These are phyloP conservation scores for Lasiosphaeria ovina DNA, from an alignment of 495 filamentous ascomycete species.

Conservation along the genomic window DNA sequence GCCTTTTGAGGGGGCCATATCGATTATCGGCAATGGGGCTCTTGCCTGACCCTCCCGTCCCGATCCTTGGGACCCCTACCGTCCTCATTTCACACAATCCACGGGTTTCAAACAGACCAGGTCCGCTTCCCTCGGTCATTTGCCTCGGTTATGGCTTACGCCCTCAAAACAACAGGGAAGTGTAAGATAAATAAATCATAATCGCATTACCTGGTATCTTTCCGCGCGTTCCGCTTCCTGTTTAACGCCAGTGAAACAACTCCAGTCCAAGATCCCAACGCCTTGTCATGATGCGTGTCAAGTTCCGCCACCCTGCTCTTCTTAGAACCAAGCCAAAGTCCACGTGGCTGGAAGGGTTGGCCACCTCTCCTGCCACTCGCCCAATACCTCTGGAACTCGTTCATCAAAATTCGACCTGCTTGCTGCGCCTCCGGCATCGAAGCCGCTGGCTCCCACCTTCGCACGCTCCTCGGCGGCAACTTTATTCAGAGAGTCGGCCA, in stretches of 20 bases:
- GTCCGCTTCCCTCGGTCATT: neutral
- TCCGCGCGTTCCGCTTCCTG: neutral
- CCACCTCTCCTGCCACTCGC: conserved; percentile 95
- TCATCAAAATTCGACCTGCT: conserved; percentile 83
- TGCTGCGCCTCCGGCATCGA: conserved; percentile 65
- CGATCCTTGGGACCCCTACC: too few relatives aligned
- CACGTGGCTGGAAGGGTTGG: conserved; percentile 86
- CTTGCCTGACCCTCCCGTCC: too few relatives aligned
- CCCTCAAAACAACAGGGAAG: neutral
- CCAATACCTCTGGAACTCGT: conserved; percentile 86
- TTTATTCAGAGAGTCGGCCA: conserved; percentile 83
- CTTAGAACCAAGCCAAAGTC: conserved; percentile 92
- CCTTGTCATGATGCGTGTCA: neutral
- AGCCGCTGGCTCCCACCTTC: conserved; percentile 57
- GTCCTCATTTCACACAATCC: too few relatives aligned
- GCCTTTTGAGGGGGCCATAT: too few relatives aligned
- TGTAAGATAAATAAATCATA: neutral
- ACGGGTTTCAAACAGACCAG: too few relatives aligned
- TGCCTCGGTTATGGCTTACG: neutral
- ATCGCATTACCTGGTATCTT: neutral
- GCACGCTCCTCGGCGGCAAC: conserved; percentile 75
- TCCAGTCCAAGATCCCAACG: neutral
- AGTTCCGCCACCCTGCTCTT: neutral
- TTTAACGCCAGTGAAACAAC: neutral
- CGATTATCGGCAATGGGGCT: too few relatives aligned